Evolutionary conservation across 2,329 filamentous ascomycete genomes (phyloP).

Genomic region (Phialemonium atrogriseum): DNA sequence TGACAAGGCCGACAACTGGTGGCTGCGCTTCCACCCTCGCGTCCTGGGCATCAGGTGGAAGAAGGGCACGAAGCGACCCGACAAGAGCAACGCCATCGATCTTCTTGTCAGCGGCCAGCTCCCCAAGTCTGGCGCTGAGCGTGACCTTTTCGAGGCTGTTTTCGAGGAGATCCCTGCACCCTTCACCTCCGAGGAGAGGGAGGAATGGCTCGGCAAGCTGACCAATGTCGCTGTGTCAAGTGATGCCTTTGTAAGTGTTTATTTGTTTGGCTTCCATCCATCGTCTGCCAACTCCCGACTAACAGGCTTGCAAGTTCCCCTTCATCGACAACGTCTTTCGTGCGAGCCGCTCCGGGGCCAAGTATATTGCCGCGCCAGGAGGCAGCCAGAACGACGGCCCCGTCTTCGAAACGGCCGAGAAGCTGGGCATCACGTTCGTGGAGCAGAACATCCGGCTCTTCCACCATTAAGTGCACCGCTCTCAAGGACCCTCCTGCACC

Average conservation of each 20-base stretch:
- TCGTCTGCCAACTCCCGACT: conserved; percentile 2
- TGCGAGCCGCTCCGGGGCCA: conserved; percentile 77
- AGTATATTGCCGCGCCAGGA: conserved; percentile 89
- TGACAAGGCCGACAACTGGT: conserved; percentile 99
- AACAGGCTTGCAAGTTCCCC: conserved; percentile 62
- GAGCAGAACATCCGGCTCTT: conserved; percentile 92
- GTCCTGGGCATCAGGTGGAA: conserved; percentile 90
- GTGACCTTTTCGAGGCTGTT: conserved; percentile 75
- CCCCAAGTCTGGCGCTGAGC: conserved; percentile 74
- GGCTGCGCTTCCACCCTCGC: conserved; percentile 94
- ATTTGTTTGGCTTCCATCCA: conserved; percentile 1
- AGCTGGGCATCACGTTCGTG: conserved; percentile 86
- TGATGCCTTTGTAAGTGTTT: conserved; percentile 80
- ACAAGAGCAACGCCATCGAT: conserved; percentile 98
- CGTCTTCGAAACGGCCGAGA: conserved; percentile 84
- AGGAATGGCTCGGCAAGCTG: conserved; percentile 78
- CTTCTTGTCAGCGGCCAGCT: conserved; percentile 86
- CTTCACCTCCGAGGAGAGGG: conserved; percentile 78
- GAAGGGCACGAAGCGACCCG: conserved; percentile 90
- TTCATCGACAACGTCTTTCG: conserved; percentile 98
- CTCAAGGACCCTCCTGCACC: too few relatives aligned
- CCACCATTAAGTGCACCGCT: conserved; percentile 69
- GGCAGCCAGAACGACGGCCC: conserved; percentile 80
- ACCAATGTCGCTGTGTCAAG: conserved; percentile 78
- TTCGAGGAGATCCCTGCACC: conserved; percentile 82